A percentile compares a stretch with the other conserved stretches of the same genome.
phyloP scores from a whole-genome alignment of 2,329 filamentous ascomycete species.

The Graphilbum ipis-grandicollis region DNA sequence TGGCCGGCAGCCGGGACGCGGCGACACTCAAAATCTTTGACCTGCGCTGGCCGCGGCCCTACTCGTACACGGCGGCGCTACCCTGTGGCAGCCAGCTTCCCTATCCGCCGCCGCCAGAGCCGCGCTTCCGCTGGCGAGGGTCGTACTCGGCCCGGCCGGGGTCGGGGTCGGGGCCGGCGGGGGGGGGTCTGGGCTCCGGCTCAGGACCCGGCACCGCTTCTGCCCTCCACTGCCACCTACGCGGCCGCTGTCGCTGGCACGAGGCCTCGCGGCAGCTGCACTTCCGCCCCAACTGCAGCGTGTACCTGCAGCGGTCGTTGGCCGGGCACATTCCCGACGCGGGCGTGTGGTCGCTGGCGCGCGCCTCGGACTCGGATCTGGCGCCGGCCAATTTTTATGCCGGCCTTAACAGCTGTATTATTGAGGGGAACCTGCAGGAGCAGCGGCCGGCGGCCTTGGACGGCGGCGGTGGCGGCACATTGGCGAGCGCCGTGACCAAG shows the following conservation, averaged over 20 bases:
- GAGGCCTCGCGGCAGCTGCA: neutral
- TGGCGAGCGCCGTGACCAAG: too few species aligned
- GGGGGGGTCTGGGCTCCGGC: too few species aligned
- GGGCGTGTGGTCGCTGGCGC: conserved; percentile 28
- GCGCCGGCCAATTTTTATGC: conserved; percentile 28
- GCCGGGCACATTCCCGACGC: conserved; percentile 8
- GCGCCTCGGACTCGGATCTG: conserved; percentile 26
- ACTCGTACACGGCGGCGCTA: conserved; percentile 29
- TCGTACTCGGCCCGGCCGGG: neutral
- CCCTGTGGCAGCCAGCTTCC: conserved; percentile 24
- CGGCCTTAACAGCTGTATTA: conserved; percentile 28
- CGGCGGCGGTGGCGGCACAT: too few species aligned
- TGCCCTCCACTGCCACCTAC: conserved; percentile 19
- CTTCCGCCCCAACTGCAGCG: conserved; percentile 17
- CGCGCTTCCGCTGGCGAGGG: too few species aligned
- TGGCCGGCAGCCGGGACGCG: conserved; percentile 27
- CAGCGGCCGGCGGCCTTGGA: neutral
- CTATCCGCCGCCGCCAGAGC: conserved; percentile 13
- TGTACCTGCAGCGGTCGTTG: conserved; percentile 16
- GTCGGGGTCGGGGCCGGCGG: too few species aligned
- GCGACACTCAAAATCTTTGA: conserved; percentile 33
- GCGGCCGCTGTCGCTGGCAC: conserved; percentile 30
- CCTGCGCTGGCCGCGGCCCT: conserved; percentile 30
- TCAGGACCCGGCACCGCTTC: neutral
- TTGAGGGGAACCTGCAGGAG: conserved; percentile 20